phyloP scores from a whole-genome alignment of 768 basidiomycete genomes.

The Crassisporium funariophilum region DNA sequence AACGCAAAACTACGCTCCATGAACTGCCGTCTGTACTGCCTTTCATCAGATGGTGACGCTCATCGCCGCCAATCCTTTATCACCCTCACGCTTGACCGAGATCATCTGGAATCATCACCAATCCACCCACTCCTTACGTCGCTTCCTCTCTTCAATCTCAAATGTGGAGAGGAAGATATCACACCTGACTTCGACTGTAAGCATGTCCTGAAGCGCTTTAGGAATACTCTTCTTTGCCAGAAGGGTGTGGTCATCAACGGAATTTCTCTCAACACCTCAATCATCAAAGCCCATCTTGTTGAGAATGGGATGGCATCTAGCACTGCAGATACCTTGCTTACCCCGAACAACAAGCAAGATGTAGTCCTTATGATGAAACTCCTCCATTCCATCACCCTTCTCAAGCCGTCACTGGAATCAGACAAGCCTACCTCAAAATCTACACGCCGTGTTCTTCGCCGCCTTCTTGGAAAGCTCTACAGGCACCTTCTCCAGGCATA shows the following conservation, averaged over 20 bases:
- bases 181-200: too few relatives aligned
- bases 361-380: constrained; percentile 14
- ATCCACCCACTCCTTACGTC: background rate
- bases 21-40: background rate
- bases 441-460: constrained; percentile 19
- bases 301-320: too few relatives aligned
- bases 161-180: too few relatives aligned
- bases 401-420: constrained; percentile 10
- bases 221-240: too few relatives aligned
- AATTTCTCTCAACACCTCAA: too few relatives aligned
- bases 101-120: background rate
- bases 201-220: too few relatives aligned
- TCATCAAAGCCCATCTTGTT: too few relatives aligned
- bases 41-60: background rate
- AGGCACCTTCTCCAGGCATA: constrained; percentile 25
- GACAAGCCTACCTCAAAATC: too few relatives aligned
- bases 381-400: constrained; percentile 4
- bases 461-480: constrained; percentile 21
- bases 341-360: too few relatives aligned
- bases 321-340: too few relatives aligned
- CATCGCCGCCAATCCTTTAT: background rate
- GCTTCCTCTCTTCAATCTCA: too few relatives aligned
- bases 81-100: background rate
- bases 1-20: background rate
- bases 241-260: too few relatives aligned